Evolutionary conservation across 768 basidiomycete genomes (phyloP), one percentile per base, ranked within the genome.

Genomic region (Tricholoma sp.): DNA sequence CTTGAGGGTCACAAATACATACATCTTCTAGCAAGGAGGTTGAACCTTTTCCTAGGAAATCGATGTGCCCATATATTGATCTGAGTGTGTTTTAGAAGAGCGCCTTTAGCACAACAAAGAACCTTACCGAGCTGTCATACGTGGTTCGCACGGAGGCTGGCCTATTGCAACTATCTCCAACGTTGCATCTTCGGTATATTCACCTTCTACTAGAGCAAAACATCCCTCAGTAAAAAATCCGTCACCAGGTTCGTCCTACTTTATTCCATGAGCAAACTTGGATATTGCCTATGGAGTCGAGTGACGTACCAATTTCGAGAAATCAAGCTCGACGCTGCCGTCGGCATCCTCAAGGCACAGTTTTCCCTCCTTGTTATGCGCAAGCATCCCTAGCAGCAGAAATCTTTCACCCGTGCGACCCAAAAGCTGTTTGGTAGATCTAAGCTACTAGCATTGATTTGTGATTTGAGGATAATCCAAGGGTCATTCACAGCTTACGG

Each of bases 141-240:
- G 78, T 61, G 88, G 81, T 72, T 99, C 97, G 65, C 94, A 96
- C 10, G 97, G 97, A 1, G 97, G 97, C 71, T 98, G 96, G 1
- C 97, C 97, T 58, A 99, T 90, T 17, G 95, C 97, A 59, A 94
- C 84, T 6, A 98, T 92, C 61, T 88, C 81, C 50, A 99, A 77
- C 1, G 81, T 89, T 50, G 88, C 90, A 31, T 98, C 94, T 57
- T 95, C 88, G 0, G 91, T 98, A 67, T 98, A 99, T 65, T 94
- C 91, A 18, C 97, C 97, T 73, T 98, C 97, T 0, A 98, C 85
- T 13, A 99, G 80, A 0, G 94, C 93, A 69, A 98, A 90, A 57
- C 88, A 94, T 0, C 97, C 97, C 70, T 98, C 97, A 0, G 94
- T 97, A 66, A 97, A 98, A 6, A 99, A 69, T 1, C 97, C 97